Conservation (phyloP, 2,329 filamentous ascomycete species). For the Alternaria burnsii region DNA sequence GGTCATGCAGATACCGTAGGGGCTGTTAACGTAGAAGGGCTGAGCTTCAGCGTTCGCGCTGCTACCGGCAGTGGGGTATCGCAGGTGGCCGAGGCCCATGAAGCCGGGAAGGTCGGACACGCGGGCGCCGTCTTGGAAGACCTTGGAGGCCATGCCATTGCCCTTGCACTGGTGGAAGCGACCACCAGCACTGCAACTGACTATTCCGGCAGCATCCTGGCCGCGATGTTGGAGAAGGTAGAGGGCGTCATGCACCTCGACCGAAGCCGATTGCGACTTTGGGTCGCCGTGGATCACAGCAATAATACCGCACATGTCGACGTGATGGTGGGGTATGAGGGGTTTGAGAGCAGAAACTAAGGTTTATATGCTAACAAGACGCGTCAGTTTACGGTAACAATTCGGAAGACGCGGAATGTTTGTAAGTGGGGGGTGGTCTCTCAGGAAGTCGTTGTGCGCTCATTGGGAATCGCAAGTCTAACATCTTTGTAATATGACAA, state of each 20-base stretch:
- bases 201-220: slow-evolving; percentile 89
- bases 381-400: slow-evolving; percentile 34
- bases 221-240: slow-evolving; percentile 66
- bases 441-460: slow-evolving; percentile 51
- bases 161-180: slow-evolving; percentile 90
- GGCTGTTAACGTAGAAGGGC: slow-evolving; percentile 89
- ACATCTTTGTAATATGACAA: slow-evolving; percentile 50
- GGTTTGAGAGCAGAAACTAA: neutral
- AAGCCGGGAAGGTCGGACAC: slow-evolving; percentile 79
- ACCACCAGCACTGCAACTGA: slow-evolving; percentile 76
- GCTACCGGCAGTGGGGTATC: slow-evolving; percentile 90
- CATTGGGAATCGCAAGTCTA: slow-evolving; percentile 52
- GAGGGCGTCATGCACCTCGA: slow-evolving; percentile 56
- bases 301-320: slow-evolving; percentile 62
- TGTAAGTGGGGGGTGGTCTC: slow-evolving; percentile 29
- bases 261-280: slow-evolving; percentile 51
- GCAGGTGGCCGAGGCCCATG: slow-evolving; percentile 85
- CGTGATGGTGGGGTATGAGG: slow-evolving; percentile 2
- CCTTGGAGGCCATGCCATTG: slow-evolving; percentile 84
- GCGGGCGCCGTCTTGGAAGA: slow-evolving; percentile 81
- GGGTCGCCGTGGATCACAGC: slow-evolving; percentile 58
- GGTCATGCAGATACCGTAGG: slow-evolving; percentile 81
- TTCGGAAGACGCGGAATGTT: slow-evolving; percentile 22
- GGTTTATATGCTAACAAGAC: slow-evolving; percentile 18
- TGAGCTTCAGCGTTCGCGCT: slow-evolving; percentile 86